Evolutionary conservation across 352 stramenopile species (phyloP), one percentile per base, ranked within the genome.

Genomic region (Nothophytophthora sp.): DNA sequence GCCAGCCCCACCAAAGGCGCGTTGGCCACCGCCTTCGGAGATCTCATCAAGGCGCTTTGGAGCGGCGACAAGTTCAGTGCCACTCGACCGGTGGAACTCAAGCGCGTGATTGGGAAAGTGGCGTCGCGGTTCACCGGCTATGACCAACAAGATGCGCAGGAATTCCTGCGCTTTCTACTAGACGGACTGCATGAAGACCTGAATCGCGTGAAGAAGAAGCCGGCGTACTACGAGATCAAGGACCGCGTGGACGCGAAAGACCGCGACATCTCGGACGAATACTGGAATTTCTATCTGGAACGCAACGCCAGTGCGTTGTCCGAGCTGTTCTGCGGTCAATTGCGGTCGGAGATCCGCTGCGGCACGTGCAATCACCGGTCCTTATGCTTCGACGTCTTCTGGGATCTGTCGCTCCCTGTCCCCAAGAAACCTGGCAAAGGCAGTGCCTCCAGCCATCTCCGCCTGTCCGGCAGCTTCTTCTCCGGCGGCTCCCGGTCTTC

Each of bases 81-180:
- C 19, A 84, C 67, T 22, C 66, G 75, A 9, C 81, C 85, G 5
- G 63, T 80, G 11, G 72, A 90, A 39, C 58, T 95, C 23, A 92
- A 92, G 44, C 72, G 69, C 16, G 70, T 91, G 40, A 77, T 96
- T 35, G 76, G 78, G 13, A 88, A 91, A 33, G 70, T 86, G 11
- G 73, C 82, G 6, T 75, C 69, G 4, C 63, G 78, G n/a, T 95
- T 93, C 39, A 75, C 62, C 0, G 79, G 81, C 5, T 96, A 96
- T 63, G 80, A 94, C 33, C 88, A 96, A 54, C 86, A 97, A 47
- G 89, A 97, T 42, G 85, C 89, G 1, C 87, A 96, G 45, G 88
- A 97, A 48, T 96, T 96, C 44, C 59, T 97, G n/a, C 88, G 90
- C 11, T 92, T 90, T 24, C 57, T 97, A 11, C 65, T 97, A 1